A percentile compares a stretch with the other conserved stretches of the same genome.
Evolutionary conservation across 2,329 filamentous ascomycete genomes (phyloP).

Genomic region (Ophiognomonia clavigignenti-juglandacearum): DNA sequence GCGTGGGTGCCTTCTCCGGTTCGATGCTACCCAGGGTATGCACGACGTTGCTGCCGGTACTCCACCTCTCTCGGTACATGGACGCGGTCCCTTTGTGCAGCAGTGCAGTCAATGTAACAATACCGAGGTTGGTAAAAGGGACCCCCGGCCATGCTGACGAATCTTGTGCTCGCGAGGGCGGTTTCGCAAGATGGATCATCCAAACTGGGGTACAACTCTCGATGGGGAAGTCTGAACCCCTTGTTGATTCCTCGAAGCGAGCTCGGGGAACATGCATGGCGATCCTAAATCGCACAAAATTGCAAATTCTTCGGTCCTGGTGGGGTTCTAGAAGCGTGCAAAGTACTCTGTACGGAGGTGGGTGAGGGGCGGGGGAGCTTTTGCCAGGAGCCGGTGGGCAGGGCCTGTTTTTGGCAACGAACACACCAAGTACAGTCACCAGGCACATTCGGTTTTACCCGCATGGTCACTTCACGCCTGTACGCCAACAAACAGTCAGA

Average conservation of each 20-base stretch:
- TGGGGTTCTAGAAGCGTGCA: constrained; percentile 9
- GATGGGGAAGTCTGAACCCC: constrained; percentile 9
- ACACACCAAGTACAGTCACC: too few species aligned
- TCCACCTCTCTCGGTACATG: background rate
- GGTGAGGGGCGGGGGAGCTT: background rate
- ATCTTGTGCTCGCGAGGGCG: too few species aligned
- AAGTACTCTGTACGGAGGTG: too few species aligned
- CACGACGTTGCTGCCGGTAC: background rate
- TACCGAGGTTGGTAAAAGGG: background rate
- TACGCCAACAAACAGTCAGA: too few species aligned
- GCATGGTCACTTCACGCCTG: too few species aligned
- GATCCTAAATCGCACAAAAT: constrained; percentile 7
- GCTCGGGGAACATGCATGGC: constrained; percentile 13
- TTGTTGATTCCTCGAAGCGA: constrained; percentile 8
- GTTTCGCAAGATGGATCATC: background rate
- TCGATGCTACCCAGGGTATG: background rate
- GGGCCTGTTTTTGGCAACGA: too few species aligned
- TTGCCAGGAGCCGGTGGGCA: background rate
- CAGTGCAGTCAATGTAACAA: background rate
- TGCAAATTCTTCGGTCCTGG: background rate
- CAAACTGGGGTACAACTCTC: constrained; percentile 7
- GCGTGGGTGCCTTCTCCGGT: background rate
- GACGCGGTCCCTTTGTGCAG: background rate
- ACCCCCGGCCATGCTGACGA: background rate
- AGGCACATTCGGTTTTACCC: too few species aligned